Percentiles rank a stretch among this genome's conserved stretches.
phyloP scores from a whole-genome alignment of 345 rosid species.

The Anastatica hierochuntica region DNA sequence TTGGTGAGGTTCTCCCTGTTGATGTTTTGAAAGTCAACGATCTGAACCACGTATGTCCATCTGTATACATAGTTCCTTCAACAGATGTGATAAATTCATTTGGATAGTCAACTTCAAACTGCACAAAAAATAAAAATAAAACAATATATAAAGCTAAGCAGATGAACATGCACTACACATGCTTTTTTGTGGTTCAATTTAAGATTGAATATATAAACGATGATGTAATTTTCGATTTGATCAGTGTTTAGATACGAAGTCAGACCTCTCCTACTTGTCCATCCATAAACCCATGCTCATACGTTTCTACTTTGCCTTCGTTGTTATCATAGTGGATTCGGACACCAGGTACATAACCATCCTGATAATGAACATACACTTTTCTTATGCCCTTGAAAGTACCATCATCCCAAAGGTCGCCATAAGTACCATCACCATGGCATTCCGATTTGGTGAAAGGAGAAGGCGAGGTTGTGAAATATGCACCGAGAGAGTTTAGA shows the following conservation, averaged over 20 bases:
- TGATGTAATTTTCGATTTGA: too few relatives aligned
- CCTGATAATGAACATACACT: neutral
- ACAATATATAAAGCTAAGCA: too few relatives aligned
- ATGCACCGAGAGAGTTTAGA: constrained; percentile 3
- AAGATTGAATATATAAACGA: too few relatives aligned
- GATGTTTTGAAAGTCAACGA: neutral
- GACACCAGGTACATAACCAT: neutral
- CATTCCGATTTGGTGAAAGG: neutral
- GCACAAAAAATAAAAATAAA: neutral
- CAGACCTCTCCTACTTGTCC: neutral
- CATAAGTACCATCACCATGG: neutral
- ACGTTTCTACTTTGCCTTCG: neutral
- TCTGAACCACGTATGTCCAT: neutral
- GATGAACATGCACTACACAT: too few relatives aligned
- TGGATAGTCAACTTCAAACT: constrained; percentile 10
- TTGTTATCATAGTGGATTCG: neutral
- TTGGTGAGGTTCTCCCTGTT: neutral
- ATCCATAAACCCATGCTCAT: neutral
- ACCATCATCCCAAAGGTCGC: constrained; percentile 7
- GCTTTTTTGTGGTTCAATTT: too few relatives aligned
- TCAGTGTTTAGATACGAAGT: neutral
- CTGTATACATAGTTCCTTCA: neutral
- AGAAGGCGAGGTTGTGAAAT: neutral
- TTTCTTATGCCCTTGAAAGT: neutral
- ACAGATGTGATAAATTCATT: constrained; percentile 4